Conservation (phyloP, 78 protist species). For the Dictyostelium citrinum region DNA sequence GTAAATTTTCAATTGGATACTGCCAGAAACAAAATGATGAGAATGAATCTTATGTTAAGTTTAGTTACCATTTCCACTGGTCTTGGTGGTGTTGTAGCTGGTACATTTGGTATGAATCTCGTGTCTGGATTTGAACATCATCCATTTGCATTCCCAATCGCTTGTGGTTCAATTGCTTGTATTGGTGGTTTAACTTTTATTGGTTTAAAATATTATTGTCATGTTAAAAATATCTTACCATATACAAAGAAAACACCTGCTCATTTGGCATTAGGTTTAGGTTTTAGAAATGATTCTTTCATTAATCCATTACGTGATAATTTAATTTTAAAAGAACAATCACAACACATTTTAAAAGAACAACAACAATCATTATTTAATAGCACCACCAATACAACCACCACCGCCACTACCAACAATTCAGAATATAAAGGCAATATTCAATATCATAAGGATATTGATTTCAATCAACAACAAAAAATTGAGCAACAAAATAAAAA, state of each 20-base stretch:
- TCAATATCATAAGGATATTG: background rate
- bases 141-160: constrained; percentile 26
- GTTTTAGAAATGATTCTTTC: constrained; percentile 43
- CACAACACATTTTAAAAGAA: background rate
- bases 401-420: background rate
- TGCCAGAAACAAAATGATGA: constrained; percentile 74
- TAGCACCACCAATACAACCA: background rate
- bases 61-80: constrained; percentile 63
- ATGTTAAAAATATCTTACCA: constrained; percentile 36
- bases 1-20: constrained; percentile 74
- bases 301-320: constrained; percentile 15
- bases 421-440: background rate
- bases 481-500: background rate
- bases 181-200: constrained; percentile 18
- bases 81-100: constrained; percentile 48
- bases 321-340: background rate
- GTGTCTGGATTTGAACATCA: constrained; percentile 20
- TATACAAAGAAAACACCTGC: constrained; percentile 31
- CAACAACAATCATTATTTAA: background rate
- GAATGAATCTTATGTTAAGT: constrained; percentile 64
- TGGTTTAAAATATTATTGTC: constrained; percentile 29
- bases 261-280: background rate
- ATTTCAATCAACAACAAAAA: background rate
- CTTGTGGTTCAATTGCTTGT: constrained; percentile 2
- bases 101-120: constrained; percentile 69